A percentile compares a stretch with the other conserved stretches of the same genome.
Evolutionary conservation across 331 rosid species (phyloP).

Genomic region (Saraca asoca): DNA sequence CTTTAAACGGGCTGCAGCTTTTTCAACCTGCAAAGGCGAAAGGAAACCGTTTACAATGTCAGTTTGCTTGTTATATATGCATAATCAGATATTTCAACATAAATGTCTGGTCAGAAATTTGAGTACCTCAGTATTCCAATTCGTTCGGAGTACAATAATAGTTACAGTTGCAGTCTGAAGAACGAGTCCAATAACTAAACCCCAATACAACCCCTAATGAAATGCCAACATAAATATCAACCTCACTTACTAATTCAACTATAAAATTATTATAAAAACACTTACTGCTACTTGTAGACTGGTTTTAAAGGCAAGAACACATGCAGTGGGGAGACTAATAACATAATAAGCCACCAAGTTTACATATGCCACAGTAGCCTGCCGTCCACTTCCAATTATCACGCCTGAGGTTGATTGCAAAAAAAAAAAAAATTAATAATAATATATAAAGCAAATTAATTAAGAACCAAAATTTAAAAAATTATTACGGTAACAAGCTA

Average conservation of each 20-base stretch:
- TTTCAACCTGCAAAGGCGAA: slow-evolving; percentile 39
- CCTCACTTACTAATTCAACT: too few species aligned
- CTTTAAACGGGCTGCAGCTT: slow-evolving; percentile 39
- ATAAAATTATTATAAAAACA: too few species aligned
- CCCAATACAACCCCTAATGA: slow-evolving; percentile 58
- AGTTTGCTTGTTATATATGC: neutral
- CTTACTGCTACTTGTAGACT: slow-evolving; percentile 51
- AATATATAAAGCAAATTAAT: neutral
- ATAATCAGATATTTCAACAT: too few species aligned
- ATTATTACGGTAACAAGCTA: too few species aligned
- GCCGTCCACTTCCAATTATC: slow-evolving; percentile 62
- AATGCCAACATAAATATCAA: neutral
- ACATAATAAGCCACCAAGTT: slow-evolving; percentile 48
- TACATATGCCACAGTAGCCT: slow-evolving; percentile 50
- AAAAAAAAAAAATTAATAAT: neutral
- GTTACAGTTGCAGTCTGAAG: slow-evolving; percentile 42
- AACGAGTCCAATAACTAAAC: slow-evolving; percentile 50
- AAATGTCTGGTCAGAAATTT: neutral
- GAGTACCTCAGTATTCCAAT: slow-evolving; percentile 52
- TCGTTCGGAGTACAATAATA: slow-evolving; percentile 39
- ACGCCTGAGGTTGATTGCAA: slow-evolving; percentile 29
- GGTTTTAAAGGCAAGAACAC: slow-evolving; percentile 53
- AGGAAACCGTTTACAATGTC: neutral
- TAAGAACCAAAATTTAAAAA: too few species aligned
- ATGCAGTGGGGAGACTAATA: slow-evolving; percentile 51